Evolutionary conservation across 495 filamentous ascomycete genomes (phyloP).

Genomic region (Sporormia fimetaria): DNA sequence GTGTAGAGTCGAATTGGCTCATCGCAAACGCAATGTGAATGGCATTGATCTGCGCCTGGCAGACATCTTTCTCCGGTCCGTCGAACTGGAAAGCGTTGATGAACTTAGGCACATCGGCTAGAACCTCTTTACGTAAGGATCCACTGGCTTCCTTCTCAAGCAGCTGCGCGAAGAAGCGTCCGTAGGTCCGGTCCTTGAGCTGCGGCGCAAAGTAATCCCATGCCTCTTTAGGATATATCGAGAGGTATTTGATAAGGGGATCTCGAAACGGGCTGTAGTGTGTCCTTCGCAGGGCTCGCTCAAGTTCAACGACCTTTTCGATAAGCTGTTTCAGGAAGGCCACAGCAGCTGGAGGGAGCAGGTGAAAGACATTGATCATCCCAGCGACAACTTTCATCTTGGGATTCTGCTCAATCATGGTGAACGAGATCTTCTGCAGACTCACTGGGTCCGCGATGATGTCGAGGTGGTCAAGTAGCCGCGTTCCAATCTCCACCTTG

Average conservation of each 20-base stretch:
- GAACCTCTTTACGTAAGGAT: constrained; percentile 60
- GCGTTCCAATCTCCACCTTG: constrained; percentile 92
- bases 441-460: constrained; percentile 68
- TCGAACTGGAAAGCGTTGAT: constrained; percentile 53
- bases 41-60: constrained; percentile 69
- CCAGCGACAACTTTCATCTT: constrained; percentile 88
- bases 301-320: constrained; percentile 77
- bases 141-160: constrained; percentile 64
- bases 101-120: constrained; percentile 54
- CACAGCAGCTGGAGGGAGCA: constrained; percentile 76
- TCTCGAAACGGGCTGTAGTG: constrained; percentile 86
- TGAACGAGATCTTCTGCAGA: constrained; percentile 86
- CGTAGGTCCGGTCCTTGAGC: constrained; percentile 71
- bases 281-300: constrained; percentile 74
- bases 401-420: constrained; percentile 78
- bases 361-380: constrained; percentile 92
- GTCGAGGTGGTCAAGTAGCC: constrained; percentile 85
- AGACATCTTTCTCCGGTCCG: constrained; percentile 51
- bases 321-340: constrained; percentile 83
- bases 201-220: constrained; percentile 65
- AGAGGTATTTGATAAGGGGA: constrained; percentile 89
- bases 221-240: constrained; percentile 79
- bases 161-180: constrained; percentile 92
- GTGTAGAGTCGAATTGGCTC: constrained; percentile 45
- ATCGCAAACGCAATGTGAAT: constrained; percentile 76